phyloP scores from a whole-genome alignment of 805 yeast genomes.

The Metschnikowia kunwiensis region DNA sequence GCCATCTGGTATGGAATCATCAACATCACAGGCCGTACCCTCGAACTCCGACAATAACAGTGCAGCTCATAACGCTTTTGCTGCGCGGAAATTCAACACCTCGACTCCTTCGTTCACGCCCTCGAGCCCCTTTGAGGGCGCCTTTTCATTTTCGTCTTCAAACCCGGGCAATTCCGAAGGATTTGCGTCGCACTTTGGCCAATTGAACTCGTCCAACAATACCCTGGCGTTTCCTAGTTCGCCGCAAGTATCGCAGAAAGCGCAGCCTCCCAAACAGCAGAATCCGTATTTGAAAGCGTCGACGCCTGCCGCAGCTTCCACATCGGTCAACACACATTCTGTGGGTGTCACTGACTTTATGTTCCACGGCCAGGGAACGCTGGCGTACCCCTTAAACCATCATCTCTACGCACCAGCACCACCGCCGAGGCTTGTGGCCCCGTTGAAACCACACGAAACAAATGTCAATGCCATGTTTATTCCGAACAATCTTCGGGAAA shows the following conservation, averaged over 20 bases:
- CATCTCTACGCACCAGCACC: constrained; percentile 90
- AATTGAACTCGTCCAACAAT: constrained; percentile 16
- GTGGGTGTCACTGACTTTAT: constrained; percentile 14
- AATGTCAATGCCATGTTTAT: constrained; percentile 68
- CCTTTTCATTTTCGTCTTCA: constrained; percentile 6
- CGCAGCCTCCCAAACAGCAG: constrained; percentile 16
- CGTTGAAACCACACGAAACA: constrained; percentile 68
- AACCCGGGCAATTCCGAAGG: constrained; percentile 9
- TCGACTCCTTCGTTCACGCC: constrained; percentile 43
- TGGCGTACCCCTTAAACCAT: constrained; percentile 60
- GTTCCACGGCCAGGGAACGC: constrained; percentile 15
- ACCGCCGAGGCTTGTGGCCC: constrained; percentile 63
- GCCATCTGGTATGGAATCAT: constrained; percentile 33
- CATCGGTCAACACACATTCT: constrained; percentile 10
- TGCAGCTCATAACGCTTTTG: constrained; percentile 6
- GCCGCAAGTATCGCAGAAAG: constrained; percentile 13
- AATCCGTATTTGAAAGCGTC: constrained; percentile 25
- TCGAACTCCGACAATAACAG: constrained; percentile 13
- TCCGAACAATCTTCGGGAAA: constrained; percentile 67
- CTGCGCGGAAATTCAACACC: constrained; percentile 31
- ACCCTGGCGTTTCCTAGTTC: constrained; percentile 5
- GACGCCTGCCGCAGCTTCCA: constrained; percentile 6
- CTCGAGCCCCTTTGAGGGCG: constrained; percentile 16
- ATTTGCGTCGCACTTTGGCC: constrained; percentile 6
- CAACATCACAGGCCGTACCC: constrained; percentile 6